Conservation (phyloP, 345 rosid genomes). For the Kandelia obovata region DNA sequence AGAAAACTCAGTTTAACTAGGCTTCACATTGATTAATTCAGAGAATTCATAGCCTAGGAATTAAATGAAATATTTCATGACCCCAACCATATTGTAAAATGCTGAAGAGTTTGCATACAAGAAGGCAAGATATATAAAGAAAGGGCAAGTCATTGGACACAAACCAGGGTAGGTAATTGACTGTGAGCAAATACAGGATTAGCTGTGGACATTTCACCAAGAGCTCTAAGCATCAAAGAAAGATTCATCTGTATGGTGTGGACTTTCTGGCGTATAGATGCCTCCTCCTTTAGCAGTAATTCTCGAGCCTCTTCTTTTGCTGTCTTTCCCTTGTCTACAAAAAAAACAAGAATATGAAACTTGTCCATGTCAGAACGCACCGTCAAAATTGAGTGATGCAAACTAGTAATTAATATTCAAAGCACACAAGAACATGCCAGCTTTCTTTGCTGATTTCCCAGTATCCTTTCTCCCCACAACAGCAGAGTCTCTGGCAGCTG, state of each 20-base stretch:
- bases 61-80: no score
- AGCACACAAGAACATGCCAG: constrained; percentile 44
- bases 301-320: constrained; percentile 97
- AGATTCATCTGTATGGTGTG: constrained; percentile 54
- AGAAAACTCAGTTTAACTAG: not conserved
- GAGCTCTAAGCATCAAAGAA: constrained; percentile 67
- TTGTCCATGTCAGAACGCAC: not conserved
- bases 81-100: not conserved
- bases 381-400: not conserved
- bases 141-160: constrained; percentile 22
- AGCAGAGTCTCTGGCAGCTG: constrained; percentile 48
- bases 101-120: not conserved
- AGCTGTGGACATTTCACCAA: constrained; percentile 86
- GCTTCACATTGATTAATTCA: no score
- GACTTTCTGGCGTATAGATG: constrained; percentile 65
- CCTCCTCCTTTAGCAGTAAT: constrained; percentile 86
- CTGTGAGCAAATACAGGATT: constrained; percentile 95
- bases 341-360: constrained; percentile 17
- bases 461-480: constrained; percentile 60
- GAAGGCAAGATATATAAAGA: not conserved
- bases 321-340: constrained; percentile 77
- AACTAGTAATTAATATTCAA: constrained; percentile 9
- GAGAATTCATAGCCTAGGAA: no score
- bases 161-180: constrained; percentile 82
- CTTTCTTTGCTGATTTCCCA: constrained; percentile 59